Evolutionary conservation across 768 basidiomycete species (phyloP).

Genomic region (Atractiella rhizophila): DNA sequence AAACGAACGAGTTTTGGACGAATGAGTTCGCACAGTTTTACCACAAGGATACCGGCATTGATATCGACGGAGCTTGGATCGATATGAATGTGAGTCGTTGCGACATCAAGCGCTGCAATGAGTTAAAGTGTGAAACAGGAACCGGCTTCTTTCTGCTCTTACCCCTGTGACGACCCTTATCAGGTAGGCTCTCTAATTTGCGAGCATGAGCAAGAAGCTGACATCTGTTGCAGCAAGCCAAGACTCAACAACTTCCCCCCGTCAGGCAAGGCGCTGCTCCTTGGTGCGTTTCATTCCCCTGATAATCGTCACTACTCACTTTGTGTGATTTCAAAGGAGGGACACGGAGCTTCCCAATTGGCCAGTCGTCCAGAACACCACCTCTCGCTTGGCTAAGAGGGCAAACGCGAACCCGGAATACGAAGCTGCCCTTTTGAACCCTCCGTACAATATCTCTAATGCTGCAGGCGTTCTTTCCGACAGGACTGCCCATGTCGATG

Average conservation of each 20-base stretch:
- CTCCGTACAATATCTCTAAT: conserved; percentile 38
- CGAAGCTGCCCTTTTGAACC: no score
- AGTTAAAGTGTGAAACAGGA: no score
- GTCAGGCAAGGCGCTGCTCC: conserved; percentile 28
- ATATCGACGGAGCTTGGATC: conserved; percentile 15
- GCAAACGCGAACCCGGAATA: no score
- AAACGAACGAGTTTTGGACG: conserved; percentile 13
- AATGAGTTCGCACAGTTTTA: conserved; percentile 12
- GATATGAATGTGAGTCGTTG: conserved; percentile 52
- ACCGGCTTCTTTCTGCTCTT: no score
- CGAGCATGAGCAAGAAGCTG: conserved; percentile 34
- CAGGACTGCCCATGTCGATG: conserved; percentile 26
- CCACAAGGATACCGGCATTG: conserved; percentile 6
- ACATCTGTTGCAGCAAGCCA: conserved; percentile 31
- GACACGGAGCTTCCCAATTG: conserved; percentile 16
- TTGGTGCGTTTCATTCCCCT: neutral
- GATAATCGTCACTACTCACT: neutral
- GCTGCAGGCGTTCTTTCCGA: conserved; percentile 27
- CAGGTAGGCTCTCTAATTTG: conserved; percentile 33
- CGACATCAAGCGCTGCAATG: conserved; percentile 36
- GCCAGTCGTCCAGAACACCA: no score
- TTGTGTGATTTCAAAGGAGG: neutral
- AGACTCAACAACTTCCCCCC: conserved; percentile 29
- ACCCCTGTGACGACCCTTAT: no score
- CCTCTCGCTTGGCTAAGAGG: no score